phyloP scores from a whole-genome alignment of 2,329 filamentous ascomycete species.

The Colletotrichum truncatum region DNA sequence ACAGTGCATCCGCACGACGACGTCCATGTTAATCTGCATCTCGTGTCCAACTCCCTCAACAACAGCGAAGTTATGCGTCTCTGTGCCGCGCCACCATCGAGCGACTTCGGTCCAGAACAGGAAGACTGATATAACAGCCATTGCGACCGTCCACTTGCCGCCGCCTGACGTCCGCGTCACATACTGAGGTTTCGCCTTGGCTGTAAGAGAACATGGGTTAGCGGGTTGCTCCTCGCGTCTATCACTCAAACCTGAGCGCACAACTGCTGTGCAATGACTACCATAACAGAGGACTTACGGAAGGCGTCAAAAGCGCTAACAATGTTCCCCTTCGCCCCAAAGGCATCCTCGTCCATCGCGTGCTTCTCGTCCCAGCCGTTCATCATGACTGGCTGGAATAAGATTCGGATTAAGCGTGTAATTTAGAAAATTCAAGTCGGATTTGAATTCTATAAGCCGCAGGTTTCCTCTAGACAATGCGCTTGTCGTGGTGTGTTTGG shows the following conservation, averaged over 20 bases:
- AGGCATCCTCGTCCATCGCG: constrained; percentile 77
- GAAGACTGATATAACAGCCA: constrained; percentile 77
- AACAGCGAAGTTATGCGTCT: constrained; percentile 90
- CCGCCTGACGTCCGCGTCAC: constrained; percentile 84
- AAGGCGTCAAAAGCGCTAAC: constrained; percentile 97
- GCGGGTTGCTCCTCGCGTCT: background rate
- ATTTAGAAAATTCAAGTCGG: too few relatives aligned
- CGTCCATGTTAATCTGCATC: constrained; percentile 94
- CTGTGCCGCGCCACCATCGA: constrained; percentile 85
- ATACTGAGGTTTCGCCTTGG: constrained; percentile 96
- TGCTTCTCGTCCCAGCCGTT: constrained; percentile 79
- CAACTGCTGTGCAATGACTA: background rate
- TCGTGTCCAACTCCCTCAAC: constrained; percentile 89
- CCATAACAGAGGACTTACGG: constrained; percentile 66
- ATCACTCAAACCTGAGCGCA: background rate
- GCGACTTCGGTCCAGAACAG: constrained; percentile 81
- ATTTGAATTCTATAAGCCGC: too few relatives aligned
- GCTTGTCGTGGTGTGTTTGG: background rate
- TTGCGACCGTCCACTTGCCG: constrained; percentile 91
- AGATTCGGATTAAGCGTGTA: too few relatives aligned
- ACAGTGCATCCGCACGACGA: constrained; percentile 92
- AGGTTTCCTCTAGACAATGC: too few relatives aligned
- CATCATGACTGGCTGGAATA: constrained; percentile 64
- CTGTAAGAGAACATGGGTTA: constrained; percentile 56
- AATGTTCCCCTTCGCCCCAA: constrained; percentile 76